Evolutionary conservation across 78 protist species (phyloP).

Genomic region (Dictyostelium firmibasis): DNA sequence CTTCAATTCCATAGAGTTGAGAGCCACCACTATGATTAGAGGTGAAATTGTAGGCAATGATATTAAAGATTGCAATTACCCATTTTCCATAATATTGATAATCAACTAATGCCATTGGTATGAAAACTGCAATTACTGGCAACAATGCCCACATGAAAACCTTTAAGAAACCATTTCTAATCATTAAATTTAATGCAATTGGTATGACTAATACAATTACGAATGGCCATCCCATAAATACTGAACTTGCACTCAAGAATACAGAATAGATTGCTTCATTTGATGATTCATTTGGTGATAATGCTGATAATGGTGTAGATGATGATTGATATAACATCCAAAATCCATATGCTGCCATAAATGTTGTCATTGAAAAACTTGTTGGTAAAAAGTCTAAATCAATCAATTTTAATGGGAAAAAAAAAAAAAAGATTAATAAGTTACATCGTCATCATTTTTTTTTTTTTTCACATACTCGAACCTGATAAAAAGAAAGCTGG

Average conservation of each 20-base stretch:
- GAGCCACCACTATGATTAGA: constrained; percentile 41
- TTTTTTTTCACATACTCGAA: constrained; percentile 19
- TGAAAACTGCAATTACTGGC: background rate
- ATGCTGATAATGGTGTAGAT: constrained; percentile 12
- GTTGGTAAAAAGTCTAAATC: constrained; percentile 66
- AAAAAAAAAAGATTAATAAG: too few species aligned
- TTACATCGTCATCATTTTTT: too few species aligned
- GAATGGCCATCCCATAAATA: constrained; percentile 91
- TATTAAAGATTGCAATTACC: constrained; percentile 79
- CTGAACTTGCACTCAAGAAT: constrained; percentile 37
- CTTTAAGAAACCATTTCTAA: constrained; percentile 31
- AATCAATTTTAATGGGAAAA: background rate
- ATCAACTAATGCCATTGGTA: constrained; percentile 83
- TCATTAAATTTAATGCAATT: constrained; percentile 63
- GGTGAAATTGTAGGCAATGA: constrained; percentile 82
- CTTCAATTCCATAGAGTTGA: constrained; percentile 85
- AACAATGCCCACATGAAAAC: constrained; percentile 24
- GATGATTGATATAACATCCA: constrained; percentile 58
- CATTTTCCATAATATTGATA: constrained; percentile 61
- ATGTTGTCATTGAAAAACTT: constrained; percentile 57
- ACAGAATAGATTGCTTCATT: constrained; percentile 34
- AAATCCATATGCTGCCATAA: constrained; percentile 55
- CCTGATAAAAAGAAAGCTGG: constrained; percentile 74
- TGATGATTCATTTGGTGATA: constrained; percentile 1
- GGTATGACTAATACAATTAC: constrained; percentile 67